Evolutionary conservation across 805 yeast species (phyloP).

Genomic region (Lipomyces yamanashiensis): DNA sequence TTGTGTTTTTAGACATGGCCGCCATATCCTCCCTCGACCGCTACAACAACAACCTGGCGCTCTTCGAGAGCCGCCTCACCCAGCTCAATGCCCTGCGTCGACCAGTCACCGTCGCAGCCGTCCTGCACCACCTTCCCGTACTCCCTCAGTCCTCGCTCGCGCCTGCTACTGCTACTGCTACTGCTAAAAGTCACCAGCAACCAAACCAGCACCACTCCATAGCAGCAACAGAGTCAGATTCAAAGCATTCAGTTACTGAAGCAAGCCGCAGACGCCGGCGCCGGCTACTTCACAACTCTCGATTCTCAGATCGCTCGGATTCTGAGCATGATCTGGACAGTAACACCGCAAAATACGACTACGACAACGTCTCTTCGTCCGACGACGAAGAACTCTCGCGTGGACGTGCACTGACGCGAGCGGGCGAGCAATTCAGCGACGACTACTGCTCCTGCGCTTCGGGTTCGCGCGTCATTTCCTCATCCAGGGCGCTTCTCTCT

Average conservation of each 20-base stretch:
- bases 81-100: neutral
- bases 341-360: neutral
- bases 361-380: neutral
- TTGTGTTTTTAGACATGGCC: neutral
- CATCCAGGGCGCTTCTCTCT: conserved; percentile 16
- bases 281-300: conserved; percentile 13
- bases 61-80: conserved; percentile 15
- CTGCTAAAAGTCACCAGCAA: neutral
- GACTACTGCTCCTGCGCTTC: conserved; percentile 3
- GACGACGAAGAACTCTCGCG: conserved; percentile 14
- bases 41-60: conserved; percentile 20
- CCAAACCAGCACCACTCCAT: neutral
- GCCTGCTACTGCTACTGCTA: neutral
- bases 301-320: conserved; percentile 30
- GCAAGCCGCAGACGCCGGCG: conserved; percentile 10
- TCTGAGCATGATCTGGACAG: conserved; percentile 1
- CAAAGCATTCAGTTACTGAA: neutral
- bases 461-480: conserved; percentile 15
- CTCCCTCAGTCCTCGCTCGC: neutral
- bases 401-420: conserved; percentile 19
- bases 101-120: too few relatives aligned
- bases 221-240: neutral
- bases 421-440: conserved; percentile 16
- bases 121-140: neutral
- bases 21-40: conserved; percentile 12